Evolutionary conservation across 768 basidiomycete genomes (phyloP).

Genomic region (Tricholoma furcatifolium): DNA sequence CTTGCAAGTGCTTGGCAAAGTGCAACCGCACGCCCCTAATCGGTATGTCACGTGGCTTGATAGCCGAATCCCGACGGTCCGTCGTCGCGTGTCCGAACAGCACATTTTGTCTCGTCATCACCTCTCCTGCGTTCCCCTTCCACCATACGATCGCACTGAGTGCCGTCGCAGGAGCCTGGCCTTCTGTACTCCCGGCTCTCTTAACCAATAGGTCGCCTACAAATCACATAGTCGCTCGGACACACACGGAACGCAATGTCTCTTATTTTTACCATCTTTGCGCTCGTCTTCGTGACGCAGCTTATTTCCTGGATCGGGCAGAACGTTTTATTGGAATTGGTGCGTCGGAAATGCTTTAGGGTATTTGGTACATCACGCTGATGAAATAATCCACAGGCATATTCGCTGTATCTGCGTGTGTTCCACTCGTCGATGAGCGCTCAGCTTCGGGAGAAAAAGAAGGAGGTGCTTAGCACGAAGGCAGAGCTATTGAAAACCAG

Average conservation of each 20-base stretch:
- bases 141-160: constrained; percentile 8
- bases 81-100: constrained; percentile 7
- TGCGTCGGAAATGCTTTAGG: constrained; percentile 37
- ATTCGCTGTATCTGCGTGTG: constrained; percentile 64
- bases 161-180: constrained; percentile 11
- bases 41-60: too few species aligned
- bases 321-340: constrained; percentile 77
- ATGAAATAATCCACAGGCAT: constrained; percentile 49
- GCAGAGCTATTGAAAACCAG: constrained; percentile 86
- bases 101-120: constrained; percentile 20
- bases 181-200: constrained; percentile 4
- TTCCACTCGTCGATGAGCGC: constrained; percentile 55
- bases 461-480: constrained; percentile 76
- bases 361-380: background rate
- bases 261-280: constrained; percentile 79
- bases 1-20: too few species aligned
- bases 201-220: constrained; percentile 11
- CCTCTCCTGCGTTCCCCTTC: constrained; percentile 6
- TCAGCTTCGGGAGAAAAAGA: constrained; percentile 72
- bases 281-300: constrained; percentile 79
- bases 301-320: constrained; percentile 88
- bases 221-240: constrained; percentile 5
- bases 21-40: too few species aligned
- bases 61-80: too few species aligned
- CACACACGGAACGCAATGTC: constrained; percentile 48